Conservation (phyloP, 2,329 filamentous ascomycete genomes). For the Phaeomoniella chlamydospora region DNA sequence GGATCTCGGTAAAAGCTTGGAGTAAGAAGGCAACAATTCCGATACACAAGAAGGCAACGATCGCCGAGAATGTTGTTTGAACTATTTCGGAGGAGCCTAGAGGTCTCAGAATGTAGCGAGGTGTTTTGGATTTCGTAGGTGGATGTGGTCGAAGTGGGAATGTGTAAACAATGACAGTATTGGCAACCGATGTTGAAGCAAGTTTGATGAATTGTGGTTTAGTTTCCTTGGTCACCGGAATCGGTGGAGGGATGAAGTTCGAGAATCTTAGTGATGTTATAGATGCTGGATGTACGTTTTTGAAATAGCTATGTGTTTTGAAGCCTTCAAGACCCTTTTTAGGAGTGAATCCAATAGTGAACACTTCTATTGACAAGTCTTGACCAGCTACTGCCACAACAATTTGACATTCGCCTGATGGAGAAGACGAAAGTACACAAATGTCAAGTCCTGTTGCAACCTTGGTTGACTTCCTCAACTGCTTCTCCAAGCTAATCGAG, state of each 20-base stretch:
- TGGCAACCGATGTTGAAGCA: constrained; percentile 67
- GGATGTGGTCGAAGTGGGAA: constrained; percentile 46
- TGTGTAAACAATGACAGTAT: constrained; percentile 65
- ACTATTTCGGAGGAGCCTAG: constrained; percentile 38
- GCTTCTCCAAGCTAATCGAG: constrained; percentile 34
- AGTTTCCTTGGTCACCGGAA: constrained; percentile 31
- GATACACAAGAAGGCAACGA: constrained; percentile 47
- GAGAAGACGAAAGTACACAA: constrained; percentile 46
- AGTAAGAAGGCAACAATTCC: constrained; percentile 49
- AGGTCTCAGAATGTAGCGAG: constrained; percentile 57
- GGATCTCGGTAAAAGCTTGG: constrained; percentile 46
- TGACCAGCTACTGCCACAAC: constrained; percentile 67
- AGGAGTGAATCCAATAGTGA: constrained; percentile 55
- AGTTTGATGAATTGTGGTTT: constrained; percentile 54
- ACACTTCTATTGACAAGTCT: constrained; percentile 64
- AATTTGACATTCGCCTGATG: constrained; percentile 56
- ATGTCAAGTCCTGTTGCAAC: constrained; percentile 69
- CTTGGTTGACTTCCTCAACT: constrained; percentile 53
- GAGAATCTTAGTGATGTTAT: constrained; percentile 43
- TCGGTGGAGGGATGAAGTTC: constrained; percentile 34
- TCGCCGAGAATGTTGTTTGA: constrained; percentile 38
- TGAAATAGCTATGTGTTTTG: constrained; percentile 34
- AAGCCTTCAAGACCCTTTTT: constrained; percentile 30
- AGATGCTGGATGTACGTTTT: constrained; percentile 40
- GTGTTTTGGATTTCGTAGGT: constrained; percentile 30